Base-by-base conservation (phyloP, 345 rosid species). In the Populus euphratica region DNA sequence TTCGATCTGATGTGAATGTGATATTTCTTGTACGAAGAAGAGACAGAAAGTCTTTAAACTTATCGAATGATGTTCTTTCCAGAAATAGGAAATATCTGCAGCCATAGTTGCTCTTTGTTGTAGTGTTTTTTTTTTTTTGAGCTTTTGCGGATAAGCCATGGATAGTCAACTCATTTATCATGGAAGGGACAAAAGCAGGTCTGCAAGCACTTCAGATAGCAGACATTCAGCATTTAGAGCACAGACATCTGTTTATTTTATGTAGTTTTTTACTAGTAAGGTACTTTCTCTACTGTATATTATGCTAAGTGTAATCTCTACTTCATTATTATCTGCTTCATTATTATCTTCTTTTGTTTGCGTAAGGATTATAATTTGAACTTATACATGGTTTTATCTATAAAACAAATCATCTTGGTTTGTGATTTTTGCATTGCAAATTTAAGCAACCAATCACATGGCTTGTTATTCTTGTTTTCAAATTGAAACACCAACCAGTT, bases 151-250 rank as follows among this genome's bases (percentile, higher is more conserved):
- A 41, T 16, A 29, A n/a, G 16, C 33, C 18, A 38, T 66, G 68
- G 61, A 11, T 13, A 2, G 73, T 78, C 81, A 73, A 56, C 16
- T 73, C 73, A 73, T 52, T 70, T 70, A 61, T 69, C 69, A 77
- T 44, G 8, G 38, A 39, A 29, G 0, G 23, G 33, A 66, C 35
- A 21, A 21, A 8, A 21, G 4, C 52, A 71, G 35, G 65, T 63
- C 31, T n/a, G 64, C 23, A 29, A 77, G 64, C 47, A 64, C 70
- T 71, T 21, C 6, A 27, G 21, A 29, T 43, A 17, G 17, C 25
- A 33, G 17, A 8, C 68, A 33, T 66, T 3, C n/a, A 29, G 41
- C 62, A 18, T 67, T 66, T 59, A 59, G 3, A 9, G 63, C 29
- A 3, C 63, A n/a, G 63, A 59, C 63, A 8, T 4, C 12, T 59